phyloP scores from a whole-genome alignment of 1,284 basidiomycete species.

The Thecaphora frezii region DNA sequence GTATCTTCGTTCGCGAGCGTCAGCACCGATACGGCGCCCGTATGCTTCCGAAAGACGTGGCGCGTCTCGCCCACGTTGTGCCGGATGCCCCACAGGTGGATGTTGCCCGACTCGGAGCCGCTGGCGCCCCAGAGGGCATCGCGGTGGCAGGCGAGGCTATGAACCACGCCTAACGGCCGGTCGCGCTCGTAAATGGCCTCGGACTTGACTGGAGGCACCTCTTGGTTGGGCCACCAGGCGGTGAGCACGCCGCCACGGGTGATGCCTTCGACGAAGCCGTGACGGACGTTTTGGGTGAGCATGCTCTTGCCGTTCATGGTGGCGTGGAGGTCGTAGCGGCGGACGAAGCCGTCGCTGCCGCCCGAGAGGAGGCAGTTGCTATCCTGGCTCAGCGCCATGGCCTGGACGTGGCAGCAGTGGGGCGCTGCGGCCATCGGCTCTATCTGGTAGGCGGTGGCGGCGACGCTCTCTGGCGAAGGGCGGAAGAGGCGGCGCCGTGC shows the following conservation, averaged over 20 bases:
- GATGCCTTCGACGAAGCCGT: conserved; percentile 87
- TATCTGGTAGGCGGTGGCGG: conserved; percentile 61
- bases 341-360: conserved; percentile 88
- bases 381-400: conserved; percentile 80
- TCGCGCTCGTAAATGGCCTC: conserved; percentile 20
- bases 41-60: conserved; percentile 71
- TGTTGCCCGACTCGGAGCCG: conserved; percentile 51
- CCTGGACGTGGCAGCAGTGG: conserved; percentile 82
- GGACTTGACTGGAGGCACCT: conserved; percentile 29
- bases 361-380: conserved; percentile 86
- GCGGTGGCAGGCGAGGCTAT: conserved; percentile 53
- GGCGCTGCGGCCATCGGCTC: conserved; percentile 90
- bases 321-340: conserved; percentile 87
- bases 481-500: conserved; percentile 22
- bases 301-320: conserved; percentile 84
- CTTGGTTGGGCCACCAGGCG: conserved; percentile 76
- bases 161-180: conserved; percentile 43
- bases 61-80: conserved; percentile 83
- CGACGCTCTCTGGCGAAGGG: conserved; percentile 14
- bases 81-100: conserved; percentile 83
- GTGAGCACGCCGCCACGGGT: conserved; percentile 84
- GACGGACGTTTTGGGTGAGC: conserved; percentile 83
- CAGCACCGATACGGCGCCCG: conserved; percentile 81
- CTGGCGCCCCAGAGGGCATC: conserved; percentile 52
- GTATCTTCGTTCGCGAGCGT: conserved; percentile 78